Evolutionary conservation across 768 basidiomycete species (phyloP).

Genomic region (Neoboletus subvelutipes): DNA sequence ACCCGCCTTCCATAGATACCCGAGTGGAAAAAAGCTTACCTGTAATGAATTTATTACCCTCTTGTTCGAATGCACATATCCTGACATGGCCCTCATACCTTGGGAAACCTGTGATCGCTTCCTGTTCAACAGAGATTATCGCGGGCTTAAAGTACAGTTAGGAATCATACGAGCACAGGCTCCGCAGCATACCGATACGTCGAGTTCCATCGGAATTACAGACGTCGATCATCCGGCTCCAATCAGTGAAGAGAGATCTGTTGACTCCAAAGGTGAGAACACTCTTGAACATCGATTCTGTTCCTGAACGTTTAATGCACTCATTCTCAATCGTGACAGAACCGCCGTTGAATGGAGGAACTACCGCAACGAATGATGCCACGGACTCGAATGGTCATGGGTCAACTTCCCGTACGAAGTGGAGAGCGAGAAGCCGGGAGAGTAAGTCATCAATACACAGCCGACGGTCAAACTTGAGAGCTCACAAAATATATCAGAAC

Average conservation of each 20-base stretch:
- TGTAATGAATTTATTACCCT: constrained; percentile 10
- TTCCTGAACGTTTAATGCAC: not conserved
- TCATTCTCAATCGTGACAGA: not conserved
- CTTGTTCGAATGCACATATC: not conserved
- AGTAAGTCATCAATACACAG: constrained; percentile 8
- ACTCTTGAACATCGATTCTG: not conserved
- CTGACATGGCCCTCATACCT: not conserved
- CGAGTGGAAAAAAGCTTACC: constrained; percentile 46
- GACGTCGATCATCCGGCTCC: not conserved
- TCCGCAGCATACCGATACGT: constrained; percentile 22
- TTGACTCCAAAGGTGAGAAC: constrained; percentile 1
- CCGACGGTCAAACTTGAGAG: too few species aligned
- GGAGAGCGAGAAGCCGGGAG: not conserved
- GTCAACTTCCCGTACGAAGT: not conserved
- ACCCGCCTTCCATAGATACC: constrained; percentile 47
- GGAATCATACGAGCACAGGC: constrained; percentile 45
- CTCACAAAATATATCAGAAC: constrained; percentile 6
- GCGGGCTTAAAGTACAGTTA: constrained; percentile 72
- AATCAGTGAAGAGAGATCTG: not conserved
- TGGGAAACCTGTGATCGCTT: not conserved
- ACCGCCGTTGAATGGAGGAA: not conserved
- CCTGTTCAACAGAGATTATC: constrained; percentile 56
- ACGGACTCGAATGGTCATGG: not conserved
- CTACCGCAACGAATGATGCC: not conserved
- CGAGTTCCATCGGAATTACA: not conserved